phyloP scores from a whole-genome alignment of 805 yeast species.

The Kodamaea restingae region DNA sequence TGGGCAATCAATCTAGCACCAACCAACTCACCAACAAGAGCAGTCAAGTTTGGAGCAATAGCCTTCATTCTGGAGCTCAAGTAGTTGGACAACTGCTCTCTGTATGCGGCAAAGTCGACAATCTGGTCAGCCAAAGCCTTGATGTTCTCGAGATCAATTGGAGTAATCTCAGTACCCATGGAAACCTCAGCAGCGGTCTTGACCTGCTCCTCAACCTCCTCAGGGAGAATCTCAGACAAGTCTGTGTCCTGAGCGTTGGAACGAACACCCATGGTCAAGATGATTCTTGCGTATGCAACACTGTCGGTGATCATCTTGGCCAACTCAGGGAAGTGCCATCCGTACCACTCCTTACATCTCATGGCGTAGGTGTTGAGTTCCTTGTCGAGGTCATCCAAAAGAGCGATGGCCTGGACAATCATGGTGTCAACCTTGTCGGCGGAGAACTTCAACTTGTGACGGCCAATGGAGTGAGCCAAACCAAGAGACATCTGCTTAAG shows the following conservation, averaged over 20 bases:
- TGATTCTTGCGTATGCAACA: conserved; percentile 92
- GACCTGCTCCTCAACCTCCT: conserved; percentile 52
- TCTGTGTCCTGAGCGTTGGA: conserved; percentile 88
- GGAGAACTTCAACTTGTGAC: conserved; percentile 94
- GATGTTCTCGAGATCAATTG: conserved; percentile 82
- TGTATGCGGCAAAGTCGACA: conserved; percentile 91
- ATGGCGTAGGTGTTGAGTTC: conserved; percentile 97
- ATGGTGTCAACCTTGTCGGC: conserved; percentile 98
- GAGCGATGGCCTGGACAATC: conserved; percentile 98
- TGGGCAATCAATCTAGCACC: conserved; percentile 98
- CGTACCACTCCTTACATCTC: conserved; percentile 99
- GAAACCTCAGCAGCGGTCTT: conserved; percentile 97
- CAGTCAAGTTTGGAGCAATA: conserved; percentile 95
- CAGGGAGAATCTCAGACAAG: conserved; percentile 50
- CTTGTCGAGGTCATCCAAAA: conserved; percentile 94
- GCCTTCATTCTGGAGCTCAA: conserved; percentile 95
- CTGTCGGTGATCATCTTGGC: conserved; percentile 96
- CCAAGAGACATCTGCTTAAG: conserved; percentile 94
- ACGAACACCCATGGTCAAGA: conserved; percentile 90
- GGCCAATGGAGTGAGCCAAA: conserved; percentile 97
- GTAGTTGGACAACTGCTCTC: conserved; percentile 93
- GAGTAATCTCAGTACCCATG: conserved; percentile 99
- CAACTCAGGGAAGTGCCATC: conserved; percentile 99
- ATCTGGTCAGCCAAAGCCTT: conserved; percentile 91
- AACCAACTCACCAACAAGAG: conserved; percentile 93